A percentile compares a stretch with the other conserved stretches of the same genome.
Conservation (phyloP, 495 filamentous ascomycete genomes). For the Lasiosphaeriaceae sp. region DNA sequence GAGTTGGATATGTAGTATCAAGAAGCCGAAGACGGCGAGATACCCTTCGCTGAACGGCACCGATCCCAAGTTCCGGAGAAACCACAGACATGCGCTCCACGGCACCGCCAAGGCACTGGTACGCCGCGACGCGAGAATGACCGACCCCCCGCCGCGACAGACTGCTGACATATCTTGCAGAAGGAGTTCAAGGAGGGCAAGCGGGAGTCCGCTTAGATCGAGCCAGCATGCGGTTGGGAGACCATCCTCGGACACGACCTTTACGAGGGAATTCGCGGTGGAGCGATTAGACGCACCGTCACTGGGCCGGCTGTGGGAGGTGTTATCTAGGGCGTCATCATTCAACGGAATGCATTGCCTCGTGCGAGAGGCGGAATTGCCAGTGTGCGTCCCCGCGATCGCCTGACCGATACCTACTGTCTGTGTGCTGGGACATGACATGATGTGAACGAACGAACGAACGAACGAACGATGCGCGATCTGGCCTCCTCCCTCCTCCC, state of each 20-base stretch:
- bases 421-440: background rate
- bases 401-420: background rate
- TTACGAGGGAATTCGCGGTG: conserved; percentile 30
- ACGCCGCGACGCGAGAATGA: conserved; percentile 39
- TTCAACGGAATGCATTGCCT: conserved; percentile 30
- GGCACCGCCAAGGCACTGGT: conserved; percentile 97
- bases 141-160: background rate
- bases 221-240: conserved; percentile 16
- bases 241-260: conserved; percentile 24
- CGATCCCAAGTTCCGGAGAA: conserved; percentile 98
- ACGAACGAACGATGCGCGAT: background rate
- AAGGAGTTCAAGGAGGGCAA: conserved; percentile 98
- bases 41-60: conserved; percentile 98
- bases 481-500: background rate
- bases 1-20: conserved; percentile 66
- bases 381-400: background rate
- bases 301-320: conserved; percentile 30
- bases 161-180: conserved; percentile 59
- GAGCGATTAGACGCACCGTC: conserved; percentile 15
- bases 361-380: conserved; percentile 19
- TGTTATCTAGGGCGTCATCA: conserved; percentile 33
- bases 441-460: no score
- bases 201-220: conserved; percentile 78
- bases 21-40: conserved; percentile 98
- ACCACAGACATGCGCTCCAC: conserved; percentile 98